Evolutionary conservation across 2,329 filamentous ascomycete species (phyloP).

Genomic region (Lecanicillium sp.): DNA sequence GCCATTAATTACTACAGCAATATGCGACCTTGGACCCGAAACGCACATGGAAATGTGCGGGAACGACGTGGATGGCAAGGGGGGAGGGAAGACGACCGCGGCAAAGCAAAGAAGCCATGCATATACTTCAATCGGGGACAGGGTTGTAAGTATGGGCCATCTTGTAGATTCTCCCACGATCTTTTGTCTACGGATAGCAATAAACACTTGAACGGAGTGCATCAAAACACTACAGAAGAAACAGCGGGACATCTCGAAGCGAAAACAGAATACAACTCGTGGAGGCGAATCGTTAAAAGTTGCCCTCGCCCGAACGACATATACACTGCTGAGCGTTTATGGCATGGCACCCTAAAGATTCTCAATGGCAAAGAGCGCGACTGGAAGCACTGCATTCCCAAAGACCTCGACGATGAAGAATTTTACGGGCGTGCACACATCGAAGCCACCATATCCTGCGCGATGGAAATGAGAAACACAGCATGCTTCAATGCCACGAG

Average conservation of each 20-base stretch:
- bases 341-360: slow-evolving; percentile 1
- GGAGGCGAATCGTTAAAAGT: slow-evolving; percentile 1
- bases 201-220: not conserved
- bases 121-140: slow-evolving; percentile 1
- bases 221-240: not conserved
- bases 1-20: not conserved
- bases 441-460: not conserved
- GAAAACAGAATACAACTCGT: slow-evolving; percentile 2
- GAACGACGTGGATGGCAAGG: not conserved
- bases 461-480: not conserved
- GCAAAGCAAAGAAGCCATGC: not conserved
- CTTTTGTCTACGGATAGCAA: not conserved
- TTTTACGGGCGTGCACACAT: slow-evolving; percentile 4
- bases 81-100: not conserved
- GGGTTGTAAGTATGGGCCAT: not conserved
- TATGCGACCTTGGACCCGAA: slow-evolving; percentile 1
- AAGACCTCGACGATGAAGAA: slow-evolving; percentile 3
- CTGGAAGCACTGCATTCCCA: slow-evolving; percentile 1
- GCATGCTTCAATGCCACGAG: not conserved
- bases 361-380: slow-evolving; percentile 2
- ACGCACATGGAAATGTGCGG: not conserved
- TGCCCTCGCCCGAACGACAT: not conserved
- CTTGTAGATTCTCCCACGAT: slow-evolving; percentile 2
- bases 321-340: not conserved
- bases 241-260: slow-evolving; percentile 1